Conservation (phyloP, 1,139 yeast genomes). For the Protomyces arabidopsidicola region DNA sequence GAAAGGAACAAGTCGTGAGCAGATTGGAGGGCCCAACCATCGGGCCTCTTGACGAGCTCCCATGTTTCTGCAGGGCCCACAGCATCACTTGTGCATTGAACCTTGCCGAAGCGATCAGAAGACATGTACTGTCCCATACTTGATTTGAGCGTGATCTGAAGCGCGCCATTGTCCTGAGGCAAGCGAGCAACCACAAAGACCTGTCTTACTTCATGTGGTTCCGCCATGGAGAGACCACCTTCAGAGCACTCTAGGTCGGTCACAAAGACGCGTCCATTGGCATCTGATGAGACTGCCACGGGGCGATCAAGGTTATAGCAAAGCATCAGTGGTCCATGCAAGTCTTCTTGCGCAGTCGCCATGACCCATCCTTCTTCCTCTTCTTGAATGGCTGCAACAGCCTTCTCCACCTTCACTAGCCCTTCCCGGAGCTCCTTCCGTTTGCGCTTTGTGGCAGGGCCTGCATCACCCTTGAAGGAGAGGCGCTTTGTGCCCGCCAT, state of each 20-base stretch:
- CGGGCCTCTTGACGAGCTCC: constrained; percentile 14
- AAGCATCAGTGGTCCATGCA: constrained; percentile 18
- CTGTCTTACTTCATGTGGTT: constrained; percentile 30
- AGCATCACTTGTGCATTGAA: constrained; percentile 27
- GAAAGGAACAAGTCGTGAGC: constrained; percentile 20
- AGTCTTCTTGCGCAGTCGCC: constrained; percentile 7
- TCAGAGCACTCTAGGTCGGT: constrained; percentile 12
- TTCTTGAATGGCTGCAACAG: not conserved
- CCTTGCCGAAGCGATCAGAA: constrained; percentile 26
- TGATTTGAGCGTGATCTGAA: constrained; percentile 11
- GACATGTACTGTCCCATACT: constrained; percentile 27
- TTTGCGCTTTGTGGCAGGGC: not conserved
- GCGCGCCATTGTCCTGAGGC: constrained; percentile 9
- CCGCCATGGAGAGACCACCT: constrained; percentile 1
- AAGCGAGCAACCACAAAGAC: constrained; percentile 24
- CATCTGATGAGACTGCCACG: constrained; percentile 25
- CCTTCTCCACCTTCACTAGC: not conserved
- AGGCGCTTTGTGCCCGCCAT: constrained; percentile 6
- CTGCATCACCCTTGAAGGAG: constrained; percentile 20
- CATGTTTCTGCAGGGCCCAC: constrained; percentile 29
- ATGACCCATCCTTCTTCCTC: constrained; percentile 18
- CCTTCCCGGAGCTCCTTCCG: not conserved
- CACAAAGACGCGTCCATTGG: constrained; percentile 25
- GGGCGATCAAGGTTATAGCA: constrained; percentile 7
- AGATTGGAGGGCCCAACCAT: constrained; percentile 24